Evolutionary conservation across 2,329 filamentous ascomycete species (phyloP), one percentile per base, ranked within the genome.

Genomic region (Didymella pinodella): DNA sequence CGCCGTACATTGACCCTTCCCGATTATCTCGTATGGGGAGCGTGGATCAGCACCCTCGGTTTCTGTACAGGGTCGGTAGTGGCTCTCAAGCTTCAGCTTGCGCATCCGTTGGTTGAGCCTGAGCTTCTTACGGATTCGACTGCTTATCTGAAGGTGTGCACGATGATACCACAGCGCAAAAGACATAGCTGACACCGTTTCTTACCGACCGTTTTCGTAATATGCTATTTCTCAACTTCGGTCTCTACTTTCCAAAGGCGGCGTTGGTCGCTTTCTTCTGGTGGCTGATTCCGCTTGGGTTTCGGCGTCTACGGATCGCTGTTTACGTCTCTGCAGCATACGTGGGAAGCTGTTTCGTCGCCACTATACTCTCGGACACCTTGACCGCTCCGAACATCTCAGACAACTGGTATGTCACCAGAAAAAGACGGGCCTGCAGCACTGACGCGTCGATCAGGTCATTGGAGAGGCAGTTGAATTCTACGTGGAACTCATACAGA

Each of bases 281-380:
- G 66, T 70, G 67, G 67, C 45, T 70, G 34, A 65, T 70, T n/a
- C 67, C 66, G 32, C 26, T 32, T 18, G 61, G 65, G 1, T 68
- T 70, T 25, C 50, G 54, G 31, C 61, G 62, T 29, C 62, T 70
- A n/a, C 62, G 65, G 10, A 20, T 68, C 16, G 56, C 62, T 29
- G 40, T 69, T 11, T 68, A 66, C 29, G 40, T 58, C 4, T 45
- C 56, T 14, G 54, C 61, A 7, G 58, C 34, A 8, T 61, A 38
- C 26, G 48, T 68, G 7, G 44, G 45, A 3, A 51, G 54, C 44
- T 48, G 54, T 11, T 65, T 62, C 11, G 8, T 68, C 2, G 65
- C 65, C 16, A 64, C 60, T 8, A 22, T 69, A 6, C 46, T 68
- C 36, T 62, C 57, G 4, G 64, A 68, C n/a, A 63, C 61, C 3